Conservation (phyloP, 768 basidiomycete genomes). For the Mycena polygramma region DNA sequence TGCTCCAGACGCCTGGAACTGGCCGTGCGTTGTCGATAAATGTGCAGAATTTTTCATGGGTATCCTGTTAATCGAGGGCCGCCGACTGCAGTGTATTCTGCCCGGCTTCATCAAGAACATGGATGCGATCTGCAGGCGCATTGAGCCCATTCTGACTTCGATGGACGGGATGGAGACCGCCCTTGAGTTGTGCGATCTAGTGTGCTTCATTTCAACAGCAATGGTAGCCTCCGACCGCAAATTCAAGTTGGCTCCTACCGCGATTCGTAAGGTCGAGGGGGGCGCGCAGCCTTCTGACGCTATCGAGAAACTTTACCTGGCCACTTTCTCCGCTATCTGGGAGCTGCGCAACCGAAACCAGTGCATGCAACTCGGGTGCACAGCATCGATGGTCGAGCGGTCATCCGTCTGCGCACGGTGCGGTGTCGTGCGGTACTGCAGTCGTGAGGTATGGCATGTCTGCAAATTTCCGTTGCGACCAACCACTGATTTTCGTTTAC, state of each 20-base stretch:
- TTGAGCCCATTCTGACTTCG: background rate
- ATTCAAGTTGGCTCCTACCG: background rate
- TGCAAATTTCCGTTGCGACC: too few species aligned
- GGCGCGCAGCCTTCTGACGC: background rate
- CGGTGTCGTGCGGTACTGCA: slow-evolving; percentile 10
- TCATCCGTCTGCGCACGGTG: slow-evolving; percentile 12
- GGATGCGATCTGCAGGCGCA: background rate
- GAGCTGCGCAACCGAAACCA: slow-evolving; percentile 16
- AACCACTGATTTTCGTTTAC: too few species aligned
- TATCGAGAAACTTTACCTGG: background rate
- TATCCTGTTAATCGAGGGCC: background rate
- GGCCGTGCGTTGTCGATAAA: background rate
- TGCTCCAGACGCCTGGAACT: background rate
- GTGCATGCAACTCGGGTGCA: slow-evolving; percentile 6
- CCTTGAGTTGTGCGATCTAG: background rate
- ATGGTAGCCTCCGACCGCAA: too few species aligned
- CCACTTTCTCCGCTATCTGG: background rate
- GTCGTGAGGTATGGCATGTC: slow-evolving; percentile 2
- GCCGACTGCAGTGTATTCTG: too few species aligned
- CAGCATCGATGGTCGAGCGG: background rate
- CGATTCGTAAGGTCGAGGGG: background rate
- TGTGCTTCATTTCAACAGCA: background rate
- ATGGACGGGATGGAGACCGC: background rate
- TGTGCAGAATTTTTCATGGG: background rate
- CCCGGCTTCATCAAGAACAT: background rate